Evolutionary conservation across 345 rosid genomes (phyloP), one percentile per base, ranked within the genome.

Genomic region (Viola odorata): DNA sequence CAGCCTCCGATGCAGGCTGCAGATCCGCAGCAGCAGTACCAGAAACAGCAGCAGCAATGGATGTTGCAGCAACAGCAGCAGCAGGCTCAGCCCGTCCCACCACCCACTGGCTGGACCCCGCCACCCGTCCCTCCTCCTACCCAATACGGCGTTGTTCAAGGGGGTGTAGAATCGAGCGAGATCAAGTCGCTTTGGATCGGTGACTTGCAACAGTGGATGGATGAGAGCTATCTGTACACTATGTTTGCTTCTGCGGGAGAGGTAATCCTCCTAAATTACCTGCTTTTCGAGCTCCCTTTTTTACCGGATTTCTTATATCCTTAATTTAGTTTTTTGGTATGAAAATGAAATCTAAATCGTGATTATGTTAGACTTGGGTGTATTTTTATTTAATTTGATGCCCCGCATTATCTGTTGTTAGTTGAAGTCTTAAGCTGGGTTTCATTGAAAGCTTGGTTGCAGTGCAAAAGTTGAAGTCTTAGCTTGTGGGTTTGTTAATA

Each of bases 141-240:
- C 37, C 89, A 83, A 67, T 74, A 76, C 39, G 69, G 68, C 23
- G 55, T 56, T 8, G 41, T 14, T n/a, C 49, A 23, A n/a, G 49
- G 61, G 12, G 68, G 38, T 58, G 55, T 55, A 8, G 61, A 52
- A 1, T n/a, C 69, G 0, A 74, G 67, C 8, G 96, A 86, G 78
- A 73, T 88, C 73, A 83, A 82, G 70, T 86, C 96, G 11, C 71
- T 94, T 64, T 94, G 97, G 99, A 88, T 94, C 69, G 97, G 97
- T 10, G 97, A 90, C 73, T 64, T 89, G 67, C 95, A 83, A 82
- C 90, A 75, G 5, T 85, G 95, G 88, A 94, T 94, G 99, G 97
- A 94, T 45, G 97, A 94, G 73, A 78, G 16, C 77, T 94, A 94
- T 63, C 85, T 94, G 62, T 50, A 69, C 64, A 72, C 17, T 71